These are phyloP conservation scores for Aspergillus haitiensis DNA, from an alignment of 495 filamentous ascomycete species.

Conservation along the genomic window DNA sequence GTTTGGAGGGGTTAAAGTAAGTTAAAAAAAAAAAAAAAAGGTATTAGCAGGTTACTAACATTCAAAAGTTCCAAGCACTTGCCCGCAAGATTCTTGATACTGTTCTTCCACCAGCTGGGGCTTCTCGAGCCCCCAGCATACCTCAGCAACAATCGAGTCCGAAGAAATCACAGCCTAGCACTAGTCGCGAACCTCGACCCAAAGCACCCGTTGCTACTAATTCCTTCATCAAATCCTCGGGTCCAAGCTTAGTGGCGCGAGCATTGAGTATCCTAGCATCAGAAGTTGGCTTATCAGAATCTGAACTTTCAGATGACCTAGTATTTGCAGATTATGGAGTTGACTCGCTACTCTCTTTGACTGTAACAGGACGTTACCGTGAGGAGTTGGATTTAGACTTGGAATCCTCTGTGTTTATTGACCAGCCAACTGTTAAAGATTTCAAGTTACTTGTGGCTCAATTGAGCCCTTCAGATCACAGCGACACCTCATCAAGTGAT, in stretches of 20 bases:
- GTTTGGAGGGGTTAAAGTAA: conserved; percentile 62
- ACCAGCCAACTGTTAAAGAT: conserved; percentile 58
- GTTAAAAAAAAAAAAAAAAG: conserved; percentile 18
- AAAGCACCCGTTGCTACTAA: conserved; percentile 29
- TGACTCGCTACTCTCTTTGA: conserved; percentile 54
- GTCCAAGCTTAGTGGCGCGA: conserved; percentile 31
- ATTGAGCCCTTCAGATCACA: conserved; percentile 37
- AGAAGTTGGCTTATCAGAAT: conserved; percentile 62
- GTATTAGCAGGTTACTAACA: neutral
- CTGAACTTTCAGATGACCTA: conserved; percentile 57
- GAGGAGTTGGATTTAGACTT: conserved; percentile 53
- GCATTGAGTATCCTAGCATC: conserved; percentile 65
- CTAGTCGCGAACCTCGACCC: conserved; percentile 28
- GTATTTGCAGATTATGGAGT: conserved; percentile 55
- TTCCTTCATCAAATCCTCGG: conserved; percentile 26
- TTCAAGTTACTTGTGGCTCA: conserved; percentile 59
- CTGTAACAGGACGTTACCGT: conserved; percentile 47
- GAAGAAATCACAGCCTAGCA: conserved; percentile 42
- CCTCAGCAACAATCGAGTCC: conserved; percentile 33
- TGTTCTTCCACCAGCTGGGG: conserved; percentile 60
- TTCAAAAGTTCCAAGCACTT: conserved; percentile 61
- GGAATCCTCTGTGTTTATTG: conserved; percentile 56
- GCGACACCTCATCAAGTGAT: conserved; percentile 38
- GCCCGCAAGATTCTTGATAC: conserved; percentile 66
- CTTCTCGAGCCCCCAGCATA: conserved; percentile 31